Base-by-base conservation (phyloP, 345 rosid species). In the Brassica rapa region DNA sequence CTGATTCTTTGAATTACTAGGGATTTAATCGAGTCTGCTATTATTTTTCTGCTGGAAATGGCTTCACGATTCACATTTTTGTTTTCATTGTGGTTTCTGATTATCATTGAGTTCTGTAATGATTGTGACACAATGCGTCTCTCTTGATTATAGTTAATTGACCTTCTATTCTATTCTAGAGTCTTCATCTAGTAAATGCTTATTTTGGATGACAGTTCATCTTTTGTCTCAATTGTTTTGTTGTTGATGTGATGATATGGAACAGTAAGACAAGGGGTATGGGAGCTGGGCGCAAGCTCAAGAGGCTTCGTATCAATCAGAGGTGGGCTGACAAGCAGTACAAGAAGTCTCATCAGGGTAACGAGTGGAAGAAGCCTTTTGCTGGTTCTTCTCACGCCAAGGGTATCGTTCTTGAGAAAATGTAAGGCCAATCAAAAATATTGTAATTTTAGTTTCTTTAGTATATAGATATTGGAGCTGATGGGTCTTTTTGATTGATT, bases 301-400 rank as follows among this genome's bases (percentile, higher is more conserved):
- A 82, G 56, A 67, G 59, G 70, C 89, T 86, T 62, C 76, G 92
- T 1, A 86, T 87, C 21, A 83, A 73, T 12, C 90, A 88, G 72
- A 88, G 94, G 86, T 90, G 90, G 94, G 89, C 92, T 21, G 88
- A 90, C 76, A 90, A 86, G 77, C 49, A 86, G 33, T 88, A 86
- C 88, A 89, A 89, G 80, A 89, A 88, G 59, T 88, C 93, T 14
- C 87, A 88, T 43, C 84, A 73, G 25, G 93, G 91, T 1, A 89
- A 86, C 46, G 91, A 89, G 46, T 89, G 90, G 93, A 89, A 89
- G 86, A 89, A 89, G 77, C 93, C 93, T 0, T 89, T 89, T 59
- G 83, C 93, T 32, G 91, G 91, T 0, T 89, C 91, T 19, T 89
- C 93, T 24, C 93, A 89, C 65, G 90, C 93, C 4, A 89, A 84